These are phyloP conservation scores for Russula virescens DNA, from an alignment of 768 basidiomycete genomes.

Conservation along the genomic window DNA sequence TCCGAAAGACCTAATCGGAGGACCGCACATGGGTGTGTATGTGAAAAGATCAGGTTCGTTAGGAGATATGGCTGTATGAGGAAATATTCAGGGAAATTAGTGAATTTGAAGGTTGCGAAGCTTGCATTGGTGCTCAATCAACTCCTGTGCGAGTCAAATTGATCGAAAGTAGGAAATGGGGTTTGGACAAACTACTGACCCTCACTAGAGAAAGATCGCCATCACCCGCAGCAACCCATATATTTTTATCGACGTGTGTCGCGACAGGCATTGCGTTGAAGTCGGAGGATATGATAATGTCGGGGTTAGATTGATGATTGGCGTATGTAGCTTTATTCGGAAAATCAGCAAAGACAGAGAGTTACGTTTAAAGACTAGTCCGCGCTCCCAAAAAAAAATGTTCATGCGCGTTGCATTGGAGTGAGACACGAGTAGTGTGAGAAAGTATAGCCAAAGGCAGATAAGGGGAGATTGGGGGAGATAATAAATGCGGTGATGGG, in stretches of 20 bases:
- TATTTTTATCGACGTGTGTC: conserved; percentile 47
- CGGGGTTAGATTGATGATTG: not conserved
- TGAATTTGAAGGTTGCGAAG: conserved; percentile 33
- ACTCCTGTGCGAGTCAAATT: conserved; percentile 9
- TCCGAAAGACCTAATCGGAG: not conserved
- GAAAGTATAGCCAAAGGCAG: not conserved
- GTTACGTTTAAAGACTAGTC: conserved; percentile 8
- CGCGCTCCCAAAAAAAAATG: not conserved
- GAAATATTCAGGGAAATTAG: conserved; percentile 7
- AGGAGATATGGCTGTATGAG: conserved; percentile 46
- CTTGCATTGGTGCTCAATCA: conserved; percentile 49
- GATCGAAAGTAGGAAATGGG: not conserved
- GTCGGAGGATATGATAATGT: not conserved
- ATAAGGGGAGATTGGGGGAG: too few species aligned
- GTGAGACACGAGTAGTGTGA: not conserved
- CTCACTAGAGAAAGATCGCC: conserved; percentile 75
- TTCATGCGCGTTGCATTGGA: not conserved
- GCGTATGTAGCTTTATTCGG: conserved; percentile 12
- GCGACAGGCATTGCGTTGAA: conserved; percentile 30
- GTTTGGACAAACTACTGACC: conserved; percentile 35
- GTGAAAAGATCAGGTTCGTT: conserved; percentile 66
- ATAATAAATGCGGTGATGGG: too few species aligned
- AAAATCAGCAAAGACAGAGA: not conserved
- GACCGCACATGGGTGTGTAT: conserved; percentile 72
- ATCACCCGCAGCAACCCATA: conserved; percentile 92